phyloP scores from a whole-genome alignment of 176 grass and related monocot species.

The Paspalum notatum region DNA sequence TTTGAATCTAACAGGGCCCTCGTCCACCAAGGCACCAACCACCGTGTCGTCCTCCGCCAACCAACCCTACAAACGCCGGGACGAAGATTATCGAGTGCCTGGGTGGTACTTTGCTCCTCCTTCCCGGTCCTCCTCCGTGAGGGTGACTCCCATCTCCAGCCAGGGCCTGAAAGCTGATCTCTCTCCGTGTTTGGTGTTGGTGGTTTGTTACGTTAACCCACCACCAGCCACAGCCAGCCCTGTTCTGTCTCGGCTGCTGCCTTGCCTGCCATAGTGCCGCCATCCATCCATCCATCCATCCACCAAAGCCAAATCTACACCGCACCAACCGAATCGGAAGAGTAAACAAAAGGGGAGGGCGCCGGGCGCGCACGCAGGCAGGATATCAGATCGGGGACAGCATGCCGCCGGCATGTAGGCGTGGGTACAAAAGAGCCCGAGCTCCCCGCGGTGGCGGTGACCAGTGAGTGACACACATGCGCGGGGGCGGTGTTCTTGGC shows the following conservation, averaged over 20 bases:
- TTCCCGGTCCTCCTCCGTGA: not conserved
- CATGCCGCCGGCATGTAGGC: not conserved
- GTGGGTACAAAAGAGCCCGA: not conserved
- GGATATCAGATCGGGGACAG: not conserved
- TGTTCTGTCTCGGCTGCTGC: not conserved
- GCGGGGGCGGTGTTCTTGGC: not conserved
- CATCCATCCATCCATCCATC: not conserved
- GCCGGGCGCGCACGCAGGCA: not conserved
- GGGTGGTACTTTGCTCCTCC: too few relatives aligned
- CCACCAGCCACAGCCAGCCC: not conserved
- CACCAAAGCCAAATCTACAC: conserved; percentile 14
- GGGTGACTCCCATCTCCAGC: not conserved
- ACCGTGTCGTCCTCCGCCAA: too few relatives aligned
- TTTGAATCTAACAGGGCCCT: too few relatives aligned
- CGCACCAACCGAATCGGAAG: conserved; percentile 41
- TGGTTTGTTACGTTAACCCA: conserved; percentile 27
- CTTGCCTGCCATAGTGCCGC: not conserved
- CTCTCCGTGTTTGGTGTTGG: not conserved
- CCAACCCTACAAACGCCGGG: too few relatives aligned
- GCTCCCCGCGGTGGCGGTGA: not conserved
- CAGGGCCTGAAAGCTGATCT: too few relatives aligned
- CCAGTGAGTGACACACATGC: conserved; percentile 1
- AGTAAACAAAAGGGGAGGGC: conserved; percentile 2
- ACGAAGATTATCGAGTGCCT: too few relatives aligned
- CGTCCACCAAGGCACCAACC: too few relatives aligned